These are phyloP conservation scores for Taphrina populina DNA, from an alignment of 1,139 yeast species.

Conservation along the genomic window DNA sequence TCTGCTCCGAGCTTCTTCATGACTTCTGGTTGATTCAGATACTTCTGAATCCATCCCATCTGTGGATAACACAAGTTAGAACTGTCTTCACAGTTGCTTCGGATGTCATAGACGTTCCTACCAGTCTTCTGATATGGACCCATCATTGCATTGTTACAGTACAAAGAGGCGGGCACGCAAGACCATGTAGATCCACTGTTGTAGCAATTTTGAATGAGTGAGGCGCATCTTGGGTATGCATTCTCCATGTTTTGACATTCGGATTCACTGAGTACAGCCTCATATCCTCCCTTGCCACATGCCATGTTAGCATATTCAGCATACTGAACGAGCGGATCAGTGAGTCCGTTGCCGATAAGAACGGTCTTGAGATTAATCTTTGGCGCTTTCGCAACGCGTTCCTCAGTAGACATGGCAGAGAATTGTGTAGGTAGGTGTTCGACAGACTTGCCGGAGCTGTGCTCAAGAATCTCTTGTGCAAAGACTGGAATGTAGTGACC, in stretches of 20 bases:
- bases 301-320: constrained; percentile 95
- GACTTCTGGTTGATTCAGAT: constrained; percentile 66
- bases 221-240: constrained; percentile 75
- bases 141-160: constrained; percentile 74
- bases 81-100: constrained; percentile 79
- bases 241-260: constrained; percentile 76
- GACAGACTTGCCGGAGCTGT: constrained; percentile 44
- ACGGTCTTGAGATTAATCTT: constrained; percentile 82
- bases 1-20: constrained; percentile 89
- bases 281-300: constrained; percentile 53
- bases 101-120: constrained; percentile 83
- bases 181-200: constrained; percentile 74
- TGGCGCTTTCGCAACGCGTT: constrained; percentile 52
- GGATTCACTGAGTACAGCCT: constrained; percentile 75
- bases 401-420: constrained; percentile 12
- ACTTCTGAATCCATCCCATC: constrained; percentile 63
- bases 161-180: constrained; percentile 89
- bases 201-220: constrained; percentile 79
- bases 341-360: constrained; percentile 91
- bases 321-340: constrained; percentile 87
- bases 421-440: constrained; percentile 31
- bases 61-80: constrained; percentile 70
- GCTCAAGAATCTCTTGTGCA: constrained; percentile 80
- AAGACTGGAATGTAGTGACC: constrained; percentile 96
- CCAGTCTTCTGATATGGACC: constrained; percentile 90